Percentiles rank a stretch among this genome's conserved stretches.
Evolutionary conservation across 2,329 filamentous ascomycete genomes (phyloP).

Genomic region (Pleoardoris graminearum): DNA sequence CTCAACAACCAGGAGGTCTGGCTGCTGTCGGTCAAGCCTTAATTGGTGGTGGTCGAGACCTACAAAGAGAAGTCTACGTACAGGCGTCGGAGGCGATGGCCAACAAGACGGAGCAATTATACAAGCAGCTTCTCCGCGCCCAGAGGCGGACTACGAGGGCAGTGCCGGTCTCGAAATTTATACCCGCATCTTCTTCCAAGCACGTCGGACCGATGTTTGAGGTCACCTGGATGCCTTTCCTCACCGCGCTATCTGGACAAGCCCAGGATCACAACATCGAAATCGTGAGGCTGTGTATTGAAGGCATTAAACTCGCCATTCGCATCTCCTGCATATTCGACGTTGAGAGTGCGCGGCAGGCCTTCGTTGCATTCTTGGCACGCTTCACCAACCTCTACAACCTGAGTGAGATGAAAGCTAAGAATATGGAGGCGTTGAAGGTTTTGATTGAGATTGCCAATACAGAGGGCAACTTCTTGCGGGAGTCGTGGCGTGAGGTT

Average conservation of each 20-base stretch:
- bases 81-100: conserved; percentile 96
- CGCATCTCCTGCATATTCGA: conserved; percentile 93
- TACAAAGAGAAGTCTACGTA: conserved; percentile 89
- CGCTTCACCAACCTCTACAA: conserved; percentile 97
- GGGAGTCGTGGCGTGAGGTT: conserved; percentile 92
- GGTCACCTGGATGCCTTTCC: conserved; percentile 98
- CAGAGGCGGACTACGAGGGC: conserved; percentile 80
- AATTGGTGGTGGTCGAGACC: conserved; percentile 86
- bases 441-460: conserved; percentile 89
- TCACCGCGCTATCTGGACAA: conserved; percentile 89
- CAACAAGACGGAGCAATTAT: conserved; percentile 78
- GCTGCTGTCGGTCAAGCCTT: conserved; percentile 86
- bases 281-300: conserved; percentile 87
- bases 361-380: conserved; percentile 89
- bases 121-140: conserved; percentile 88
- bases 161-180: conserved; percentile 71
- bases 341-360: conserved; percentile 87
- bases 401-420: conserved; percentile 89
- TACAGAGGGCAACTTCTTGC: conserved; percentile 86
- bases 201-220: conserved; percentile 99
- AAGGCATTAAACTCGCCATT: conserved; percentile 92
- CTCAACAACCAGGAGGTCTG: conserved; percentile 66
- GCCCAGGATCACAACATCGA: conserved; percentile 95
- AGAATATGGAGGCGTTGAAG: conserved; percentile 94
- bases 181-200: conserved; percentile 89